These are phyloP conservation scores for Candida frijolesensis DNA, from an alignment of 1,139 yeast genomes.

Conservation along the genomic window DNA sequence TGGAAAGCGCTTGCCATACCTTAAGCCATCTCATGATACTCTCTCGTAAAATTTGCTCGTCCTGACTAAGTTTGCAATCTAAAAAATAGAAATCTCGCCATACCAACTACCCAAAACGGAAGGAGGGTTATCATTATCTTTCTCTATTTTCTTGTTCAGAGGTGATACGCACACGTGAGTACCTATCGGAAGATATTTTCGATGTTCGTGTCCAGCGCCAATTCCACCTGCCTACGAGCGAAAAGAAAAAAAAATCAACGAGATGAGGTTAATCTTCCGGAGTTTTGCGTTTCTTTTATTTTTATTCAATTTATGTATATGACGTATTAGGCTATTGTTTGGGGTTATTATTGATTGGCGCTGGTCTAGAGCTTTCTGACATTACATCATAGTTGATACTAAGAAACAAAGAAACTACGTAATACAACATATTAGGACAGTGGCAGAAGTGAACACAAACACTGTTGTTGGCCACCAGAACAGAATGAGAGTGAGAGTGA, in stretches of 20 bases:
- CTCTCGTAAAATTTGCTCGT: neutral
- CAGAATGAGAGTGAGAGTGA: no score
- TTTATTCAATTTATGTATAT: neutral
- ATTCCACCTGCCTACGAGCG: neutral
- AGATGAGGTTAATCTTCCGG: neutral
- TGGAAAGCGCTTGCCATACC: neutral
- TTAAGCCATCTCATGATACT: neutral
- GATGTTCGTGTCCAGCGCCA: neutral
- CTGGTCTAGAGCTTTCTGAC: neutral
- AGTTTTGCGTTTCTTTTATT: neutral
- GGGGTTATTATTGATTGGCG: neutral
- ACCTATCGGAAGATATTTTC: neutral
- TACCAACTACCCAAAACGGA: no score
- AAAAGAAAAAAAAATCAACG: neutral
- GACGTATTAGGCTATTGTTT: neutral
- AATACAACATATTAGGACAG: neutral
- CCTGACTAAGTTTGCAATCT: neutral
- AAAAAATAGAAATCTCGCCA: no score
- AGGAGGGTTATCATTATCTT: no score
- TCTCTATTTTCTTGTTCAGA: neutral
- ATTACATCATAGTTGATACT: neutral
- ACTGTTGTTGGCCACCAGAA: neutral
- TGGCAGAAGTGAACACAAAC: neutral
- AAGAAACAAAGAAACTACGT: neutral
- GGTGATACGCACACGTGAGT: neutral